Evolutionary conservation across 2,329 filamentous ascomycete genomes (phyloP), one percentile per base, ranked within the genome.

Genomic region (Ilyonectria sp.): DNA sequence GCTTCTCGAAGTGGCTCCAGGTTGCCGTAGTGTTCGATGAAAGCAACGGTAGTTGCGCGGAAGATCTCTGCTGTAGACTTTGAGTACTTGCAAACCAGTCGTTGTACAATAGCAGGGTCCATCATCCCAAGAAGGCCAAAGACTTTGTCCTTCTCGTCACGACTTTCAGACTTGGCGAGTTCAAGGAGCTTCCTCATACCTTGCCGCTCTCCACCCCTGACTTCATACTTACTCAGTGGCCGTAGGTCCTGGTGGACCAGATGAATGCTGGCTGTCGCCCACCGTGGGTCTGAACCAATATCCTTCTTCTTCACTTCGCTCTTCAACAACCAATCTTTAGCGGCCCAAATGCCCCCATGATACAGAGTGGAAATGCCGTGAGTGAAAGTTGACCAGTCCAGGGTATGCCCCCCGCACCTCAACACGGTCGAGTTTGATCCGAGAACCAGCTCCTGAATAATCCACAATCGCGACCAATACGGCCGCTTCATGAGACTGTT

Each of bases 61-160:
- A 66, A 68, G 15, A 68, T 31, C 40, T 62, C 53, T 6, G 62
- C 35, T 2, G 66, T 68, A 23, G 62, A 44, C 21, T 59, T 60
- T 37, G 66, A 68, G 31, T 65, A 65, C 13, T 61, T 58, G 44
- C 50, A 63, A 43, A 63, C 49, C 40, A 67, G 49, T 10, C 43
- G 65, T 50, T 52, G 44, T 10, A 43, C 57, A 49, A 68, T 68
- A 21, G 33, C 43, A 21, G 58, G 57, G 15, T 68, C 66, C 66
- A 68, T 68, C 62, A 68, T 68, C 33, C 66, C 66, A 26, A 65
- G 35, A 9, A 68, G 40, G 26, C 56, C 66, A 44, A 68, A 68
- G 11, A 68, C 66, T 46, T 68, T 68, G 58, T 68, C 66, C 19
- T 56, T 60, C n/a, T 53, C 57, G 9, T 68, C 66, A 3, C 63